Evolutionary conservation across 2,329 filamentous ascomycete species (phyloP).

Genomic region (Phoma sp.): DNA sequence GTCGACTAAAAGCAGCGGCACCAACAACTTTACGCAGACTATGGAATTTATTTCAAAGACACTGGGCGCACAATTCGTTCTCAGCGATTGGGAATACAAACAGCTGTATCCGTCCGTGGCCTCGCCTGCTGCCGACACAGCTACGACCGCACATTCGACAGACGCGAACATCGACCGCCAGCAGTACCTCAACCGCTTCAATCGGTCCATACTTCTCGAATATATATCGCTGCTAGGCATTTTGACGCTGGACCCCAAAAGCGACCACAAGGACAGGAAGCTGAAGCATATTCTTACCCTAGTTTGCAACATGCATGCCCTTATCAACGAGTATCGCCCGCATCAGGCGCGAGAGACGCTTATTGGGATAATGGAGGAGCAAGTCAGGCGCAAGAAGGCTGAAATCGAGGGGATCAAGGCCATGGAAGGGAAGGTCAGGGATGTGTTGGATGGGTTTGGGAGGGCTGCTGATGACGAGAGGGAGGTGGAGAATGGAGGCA

Average conservation of each 20-base stretch:
- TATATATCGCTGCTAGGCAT: conserved; percentile 84
- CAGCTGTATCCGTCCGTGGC: conserved; percentile 65
- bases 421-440: conserved; percentile 74
- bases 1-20: conserved; percentile 53
- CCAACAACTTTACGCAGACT: conserved; percentile 32
- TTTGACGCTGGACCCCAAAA: conserved; percentile 66
- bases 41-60: conserved; percentile 39
- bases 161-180: conserved; percentile 55
- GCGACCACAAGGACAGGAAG: conserved; percentile 72
- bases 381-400: conserved; percentile 71
- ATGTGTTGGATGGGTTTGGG: conserved; percentile 72
- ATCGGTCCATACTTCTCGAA: conserved; percentile 84
- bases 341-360: conserved; percentile 90
- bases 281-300: conserved; percentile 79
- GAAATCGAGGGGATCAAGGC: conserved; percentile 74
- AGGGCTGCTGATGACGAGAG: conserved; percentile 22
- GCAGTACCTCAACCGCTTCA: conserved; percentile 73
- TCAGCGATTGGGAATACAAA: conserved; percentile 73
- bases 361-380: conserved; percentile 86
- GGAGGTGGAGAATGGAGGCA: conserved; percentile 19
- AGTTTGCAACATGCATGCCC: conserved; percentile 88
- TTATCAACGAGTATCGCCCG: conserved; percentile 92
- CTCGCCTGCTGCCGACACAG: conserved; percentile 31
- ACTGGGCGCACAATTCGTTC: conserved; percentile 52
- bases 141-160: conserved; percentile 58